Conservation (phyloP, 2,329 filamentous ascomycete genomes). For the Westerdykella ornata region DNA sequence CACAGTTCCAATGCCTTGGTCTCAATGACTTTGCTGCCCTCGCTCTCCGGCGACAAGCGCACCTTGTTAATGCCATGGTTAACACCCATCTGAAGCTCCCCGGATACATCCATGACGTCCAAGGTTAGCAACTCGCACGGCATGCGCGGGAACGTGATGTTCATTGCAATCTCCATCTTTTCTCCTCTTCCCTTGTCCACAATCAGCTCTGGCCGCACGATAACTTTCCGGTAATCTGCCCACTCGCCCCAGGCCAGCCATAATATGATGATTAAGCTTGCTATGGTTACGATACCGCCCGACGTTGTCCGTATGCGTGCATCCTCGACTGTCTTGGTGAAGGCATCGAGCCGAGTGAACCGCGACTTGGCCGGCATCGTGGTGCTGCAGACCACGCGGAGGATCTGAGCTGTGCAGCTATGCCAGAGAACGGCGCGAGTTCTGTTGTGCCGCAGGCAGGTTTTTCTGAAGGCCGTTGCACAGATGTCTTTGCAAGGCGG, state of each 20-base stretch:
- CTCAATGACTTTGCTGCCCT: conserved; percentile 58
- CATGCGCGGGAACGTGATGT: conserved; percentile 88
- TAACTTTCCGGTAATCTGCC: conserved; percentile 80
- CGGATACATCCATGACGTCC: conserved; percentile 98
- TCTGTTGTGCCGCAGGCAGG: not conserved
- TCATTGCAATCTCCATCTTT: conserved; percentile 98
- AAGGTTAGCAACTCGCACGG: conserved; percentile 94
- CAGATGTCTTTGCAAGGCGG: not conserved
- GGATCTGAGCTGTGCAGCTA: too few species aligned
- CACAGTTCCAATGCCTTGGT: conserved; percentile 36
- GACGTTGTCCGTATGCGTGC: conserved; percentile 92
- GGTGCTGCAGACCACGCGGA: not conserved
- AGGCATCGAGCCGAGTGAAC: conserved; percentile 95
- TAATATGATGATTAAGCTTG: conserved; percentile 78
- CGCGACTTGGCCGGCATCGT: conserved; percentile 83
- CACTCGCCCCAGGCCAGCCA: conserved; percentile 94
- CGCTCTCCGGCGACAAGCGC: conserved; percentile 61
- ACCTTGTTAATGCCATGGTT: conserved; percentile 91
- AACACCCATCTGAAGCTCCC: conserved; percentile 91
- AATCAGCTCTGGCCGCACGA: conserved; percentile 84
- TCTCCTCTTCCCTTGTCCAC: conserved; percentile 97
- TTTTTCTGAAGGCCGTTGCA: not conserved
- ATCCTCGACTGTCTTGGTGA: conserved; percentile 98
- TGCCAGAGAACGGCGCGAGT: not conserved
- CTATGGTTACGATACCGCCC: conserved; percentile 88